phyloP scores from a whole-genome alignment of 495 filamentous ascomycete species.

The Lophiotrema nucula region DNA sequence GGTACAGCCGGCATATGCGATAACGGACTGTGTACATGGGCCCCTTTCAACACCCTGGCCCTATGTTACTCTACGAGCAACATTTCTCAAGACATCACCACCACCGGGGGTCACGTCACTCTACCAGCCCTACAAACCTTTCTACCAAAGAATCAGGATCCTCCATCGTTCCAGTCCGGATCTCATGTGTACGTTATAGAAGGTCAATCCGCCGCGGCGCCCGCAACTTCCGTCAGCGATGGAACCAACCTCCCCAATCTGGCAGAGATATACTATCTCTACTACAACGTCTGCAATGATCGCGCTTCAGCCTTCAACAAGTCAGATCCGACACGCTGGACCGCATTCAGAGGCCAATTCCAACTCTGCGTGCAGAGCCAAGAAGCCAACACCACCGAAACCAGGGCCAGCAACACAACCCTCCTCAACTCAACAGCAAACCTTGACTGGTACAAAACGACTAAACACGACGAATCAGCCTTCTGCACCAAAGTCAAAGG shows the following conservation, averaged over 20 bases:
- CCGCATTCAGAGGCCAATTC: background rate
- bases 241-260: background rate
- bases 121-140: background rate
- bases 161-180: background rate
- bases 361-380: background rate
- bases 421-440: background rate
- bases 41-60: background rate
- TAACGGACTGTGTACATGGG: background rate
- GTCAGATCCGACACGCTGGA: background rate
- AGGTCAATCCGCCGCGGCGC: background rate
- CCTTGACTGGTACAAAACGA: conserved; percentile 1
- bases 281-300: background rate
- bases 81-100: background rate
- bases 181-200: background rate
- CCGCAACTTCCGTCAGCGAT: background rate
- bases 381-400: background rate
- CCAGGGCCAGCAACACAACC: background rate
- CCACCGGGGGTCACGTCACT: background rate
- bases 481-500: background rate
- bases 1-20: too few relatives aligned
- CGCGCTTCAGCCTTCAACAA: background rate
- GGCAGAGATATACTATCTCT: background rate
- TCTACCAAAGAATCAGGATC: background rate
- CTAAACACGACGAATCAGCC: background rate
- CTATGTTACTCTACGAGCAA: background rate